phyloP scores from a whole-genome alignment of 306 rosid species.

The Casuarina cunninghamiana region DNA sequence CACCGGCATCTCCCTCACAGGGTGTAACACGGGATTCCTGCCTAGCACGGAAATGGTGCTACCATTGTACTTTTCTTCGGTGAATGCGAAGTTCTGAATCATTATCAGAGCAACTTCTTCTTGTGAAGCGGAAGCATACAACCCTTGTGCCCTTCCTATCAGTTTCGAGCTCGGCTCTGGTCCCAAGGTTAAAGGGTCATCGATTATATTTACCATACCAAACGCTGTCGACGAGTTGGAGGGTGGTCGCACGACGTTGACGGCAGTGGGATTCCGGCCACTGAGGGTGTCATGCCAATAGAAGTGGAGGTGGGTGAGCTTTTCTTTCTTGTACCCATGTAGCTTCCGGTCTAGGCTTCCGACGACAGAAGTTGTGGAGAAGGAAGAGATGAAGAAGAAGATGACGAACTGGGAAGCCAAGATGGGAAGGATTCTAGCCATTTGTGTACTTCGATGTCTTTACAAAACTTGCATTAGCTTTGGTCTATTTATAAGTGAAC shows the following conservation, averaged over 20 bases:
- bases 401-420: neutral
- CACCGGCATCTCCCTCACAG: constrained; percentile 26
- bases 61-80: constrained; percentile 6
- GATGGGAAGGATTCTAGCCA: neutral
- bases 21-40: neutral
- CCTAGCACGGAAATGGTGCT: constrained; percentile 20
- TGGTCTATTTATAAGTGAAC: neutral
- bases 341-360: constrained; percentile 30
- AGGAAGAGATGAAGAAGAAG: constrained; percentile 5
- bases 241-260: constrained; percentile 25
- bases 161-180: neutral
- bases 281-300: constrained; percentile 65
- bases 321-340: constrained; percentile 45
- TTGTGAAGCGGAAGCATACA: constrained; percentile 11
- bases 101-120: neutral
- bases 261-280: neutral
- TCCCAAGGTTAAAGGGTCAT: neutral
- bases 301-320: constrained; percentile 55
- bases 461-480: neutral
- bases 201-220: constrained; percentile 6
- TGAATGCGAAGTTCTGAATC: constrained; percentile 8
- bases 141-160: neutral
- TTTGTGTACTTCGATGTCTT: neutral
- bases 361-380: neutral
- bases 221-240: constrained; percentile 26